Evolutionary conservation across 805 yeast genomes (phyloP).

Genomic region (Teunomyces tritomae): DNA sequence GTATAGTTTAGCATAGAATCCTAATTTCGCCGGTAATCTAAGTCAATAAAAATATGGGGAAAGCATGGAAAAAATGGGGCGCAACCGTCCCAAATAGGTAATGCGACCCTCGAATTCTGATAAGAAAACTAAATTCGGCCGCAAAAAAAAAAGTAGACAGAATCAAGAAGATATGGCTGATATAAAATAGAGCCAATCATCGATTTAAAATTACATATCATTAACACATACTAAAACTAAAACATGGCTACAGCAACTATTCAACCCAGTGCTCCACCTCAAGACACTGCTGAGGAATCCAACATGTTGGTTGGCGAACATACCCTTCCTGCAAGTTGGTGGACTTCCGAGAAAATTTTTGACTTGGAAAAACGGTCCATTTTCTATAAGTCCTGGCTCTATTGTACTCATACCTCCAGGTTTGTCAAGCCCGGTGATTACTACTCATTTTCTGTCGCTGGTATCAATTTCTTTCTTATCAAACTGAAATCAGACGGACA

Average conservation of each 20-base stretch:
- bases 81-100: not conserved
- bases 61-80: not conserved
- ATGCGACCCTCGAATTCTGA: not conserved
- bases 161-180: too few relatives aligned
- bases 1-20: not conserved
- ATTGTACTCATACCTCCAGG: constrained; percentile 49
- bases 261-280: constrained; percentile 25
- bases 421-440: constrained; percentile 60
- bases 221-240: not conserved
- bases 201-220: not conserved
- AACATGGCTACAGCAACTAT: constrained; percentile 17
- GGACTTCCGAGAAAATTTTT: constrained; percentile 57
- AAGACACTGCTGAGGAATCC: constrained; percentile 10
- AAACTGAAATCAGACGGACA: constrained; percentile 46
- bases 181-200: constrained; percentile 1
- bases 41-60: not conserved
- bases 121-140: not conserved
- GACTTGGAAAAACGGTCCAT: constrained; percentile 59
- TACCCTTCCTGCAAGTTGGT: constrained; percentile 66
- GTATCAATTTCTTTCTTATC: constrained; percentile 55
- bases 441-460: constrained; percentile 47
- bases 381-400: constrained; percentile 57
- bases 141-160: not conserved
- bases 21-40: not conserved
- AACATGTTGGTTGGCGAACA: constrained; percentile 28